These are phyloP conservation scores for Phlyctochytrium bullatum DNA, from an alignment of 192 early-diverging fungal genomes.

Conservation along the genomic window DNA sequence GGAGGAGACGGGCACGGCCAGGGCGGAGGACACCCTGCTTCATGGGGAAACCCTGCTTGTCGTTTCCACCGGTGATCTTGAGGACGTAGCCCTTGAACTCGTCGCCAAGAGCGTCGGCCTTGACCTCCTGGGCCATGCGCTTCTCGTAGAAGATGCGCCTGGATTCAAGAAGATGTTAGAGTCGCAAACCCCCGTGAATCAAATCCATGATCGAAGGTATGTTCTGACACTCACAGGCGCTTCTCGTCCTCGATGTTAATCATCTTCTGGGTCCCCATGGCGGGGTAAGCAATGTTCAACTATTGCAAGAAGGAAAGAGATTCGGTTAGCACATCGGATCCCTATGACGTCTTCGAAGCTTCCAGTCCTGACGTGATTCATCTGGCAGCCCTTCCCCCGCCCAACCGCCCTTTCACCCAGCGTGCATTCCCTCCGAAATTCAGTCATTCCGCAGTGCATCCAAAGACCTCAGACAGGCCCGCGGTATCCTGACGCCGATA, in stretches of 20 bases:
- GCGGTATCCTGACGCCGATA: too few species aligned
- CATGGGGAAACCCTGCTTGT: constrained; percentile 98
- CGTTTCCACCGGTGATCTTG: constrained; percentile 99
- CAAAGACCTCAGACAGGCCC: too few species aligned
- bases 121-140: constrained; percentile 94
- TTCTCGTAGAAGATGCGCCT: constrained; percentile 98
- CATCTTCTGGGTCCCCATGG: constrained; percentile 96
- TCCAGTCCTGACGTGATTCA: too few species aligned
- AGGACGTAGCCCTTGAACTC: constrained; percentile 99
- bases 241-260: constrained; percentile 98
- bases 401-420: too few species aligned
- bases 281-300: constrained; percentile 99
- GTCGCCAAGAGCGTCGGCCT: constrained; percentile 93
- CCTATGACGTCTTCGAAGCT: too few species aligned
- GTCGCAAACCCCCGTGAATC: too few species aligned
- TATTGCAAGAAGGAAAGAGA: constrained; percentile 27
- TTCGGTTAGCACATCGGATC: too few species aligned
- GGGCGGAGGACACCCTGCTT: constrained; percentile 92
- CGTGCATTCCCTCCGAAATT: too few species aligned
- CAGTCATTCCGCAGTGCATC: too few species aligned
- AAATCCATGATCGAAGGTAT: too few species aligned
- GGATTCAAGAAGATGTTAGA: background rate
- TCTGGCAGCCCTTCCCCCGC: too few species aligned
- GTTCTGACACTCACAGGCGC: constrained; percentile 73
- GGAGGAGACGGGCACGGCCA: constrained; percentile 58